Percentiles rank a stretch among this genome's conserved stretches.
These are phyloP conservation scores for Ceratocystis colombiana DNA, from an alignment of 2,329 filamentous ascomycete genomes.

Conservation along the genomic window DNA sequence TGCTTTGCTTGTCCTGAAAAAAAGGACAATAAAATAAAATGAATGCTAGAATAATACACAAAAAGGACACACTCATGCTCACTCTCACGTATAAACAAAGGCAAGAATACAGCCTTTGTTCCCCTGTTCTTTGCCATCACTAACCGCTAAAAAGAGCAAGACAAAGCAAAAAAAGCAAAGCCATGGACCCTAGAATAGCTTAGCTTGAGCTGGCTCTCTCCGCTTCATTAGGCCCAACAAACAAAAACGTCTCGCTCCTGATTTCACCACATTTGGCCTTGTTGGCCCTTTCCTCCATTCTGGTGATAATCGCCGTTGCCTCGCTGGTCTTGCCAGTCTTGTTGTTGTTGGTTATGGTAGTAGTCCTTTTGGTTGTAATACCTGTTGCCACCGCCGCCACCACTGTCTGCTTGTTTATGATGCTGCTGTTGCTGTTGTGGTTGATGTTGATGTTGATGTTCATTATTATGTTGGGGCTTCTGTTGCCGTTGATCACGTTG, in stretches of 20 bases:
- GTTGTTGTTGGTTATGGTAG: slow-evolving; percentile 17
- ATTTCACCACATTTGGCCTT: slow-evolving; percentile 25
- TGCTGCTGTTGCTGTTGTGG: slow-evolving; percentile 12
- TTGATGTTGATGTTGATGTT: slow-evolving; percentile 4
- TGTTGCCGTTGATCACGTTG: slow-evolving; percentile 18
- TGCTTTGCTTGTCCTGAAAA: too few relatives aligned
- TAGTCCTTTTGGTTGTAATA: slow-evolving; percentile 21
- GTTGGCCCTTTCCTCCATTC: slow-evolving; percentile 8
- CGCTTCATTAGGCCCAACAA: too few relatives aligned
- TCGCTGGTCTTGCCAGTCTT: slow-evolving; percentile 5
- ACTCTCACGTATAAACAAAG: slow-evolving; percentile 11
- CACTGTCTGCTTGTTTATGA: slow-evolving; percentile 6
- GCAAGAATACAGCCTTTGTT: not conserved
- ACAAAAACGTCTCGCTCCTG: not conserved
- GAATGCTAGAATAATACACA: slow-evolving; percentile 13
- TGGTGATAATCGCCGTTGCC: slow-evolving; percentile 14
- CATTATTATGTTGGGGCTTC: slow-evolving; percentile 1
- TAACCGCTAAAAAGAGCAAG: not conserved
- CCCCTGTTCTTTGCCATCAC: not conserved
- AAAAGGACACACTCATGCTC: not conserved
- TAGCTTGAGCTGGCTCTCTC: too few relatives aligned
- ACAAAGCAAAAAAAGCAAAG: too few relatives aligned
- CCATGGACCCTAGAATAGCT: too few relatives aligned
- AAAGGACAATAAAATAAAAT: not conserved
- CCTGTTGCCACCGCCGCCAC: not conserved